These are phyloP conservation scores for Bipolaris victoriae DNA, from an alignment of 2,329 filamentous ascomycete species.

Conservation along the genomic window DNA sequence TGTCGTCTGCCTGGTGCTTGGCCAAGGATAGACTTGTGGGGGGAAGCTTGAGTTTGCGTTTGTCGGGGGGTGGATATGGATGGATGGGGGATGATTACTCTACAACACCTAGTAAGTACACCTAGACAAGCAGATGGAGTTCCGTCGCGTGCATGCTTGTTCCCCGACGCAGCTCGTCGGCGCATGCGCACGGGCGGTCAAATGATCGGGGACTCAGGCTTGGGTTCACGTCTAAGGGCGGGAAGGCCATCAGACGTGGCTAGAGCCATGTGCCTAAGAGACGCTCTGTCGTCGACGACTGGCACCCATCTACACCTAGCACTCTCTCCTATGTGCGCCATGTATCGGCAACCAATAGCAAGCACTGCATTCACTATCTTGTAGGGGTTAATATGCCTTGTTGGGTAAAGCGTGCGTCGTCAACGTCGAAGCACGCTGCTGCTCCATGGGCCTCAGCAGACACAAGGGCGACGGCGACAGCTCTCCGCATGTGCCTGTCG, in stretches of 20 bases:
- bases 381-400: constrained; percentile 19
- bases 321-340: neutral
- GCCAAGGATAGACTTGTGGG: too few relatives aligned
- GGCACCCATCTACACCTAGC: too few relatives aligned
- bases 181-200: constrained; percentile 3
- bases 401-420: constrained; percentile 21
- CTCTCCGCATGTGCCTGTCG: too few relatives aligned
- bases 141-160: neutral
- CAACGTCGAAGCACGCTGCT: constrained; percentile 14
- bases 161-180: neutral
- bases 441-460: constrained; percentile 11
- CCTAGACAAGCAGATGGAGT: too few relatives aligned
- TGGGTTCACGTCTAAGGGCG: constrained; percentile 1
- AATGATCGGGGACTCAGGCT: constrained; percentile 11
- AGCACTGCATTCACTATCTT: neutral
- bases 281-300: constrained; percentile 1
- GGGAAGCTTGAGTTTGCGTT: too few relatives aligned
- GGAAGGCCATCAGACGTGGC: constrained; percentile 7
- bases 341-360: neutral
- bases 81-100: too few relatives aligned
- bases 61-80: too few relatives aligned
- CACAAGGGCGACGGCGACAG: neutral
- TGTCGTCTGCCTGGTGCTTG: too few relatives aligned
- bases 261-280: constrained; percentile 5
- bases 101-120: too few relatives aligned